A percentile compares a stretch with the other conserved stretches of the same genome.
Conservation (phyloP, 2,329 filamentous ascomycete genomes). For the Xylaria sp. region DNA sequence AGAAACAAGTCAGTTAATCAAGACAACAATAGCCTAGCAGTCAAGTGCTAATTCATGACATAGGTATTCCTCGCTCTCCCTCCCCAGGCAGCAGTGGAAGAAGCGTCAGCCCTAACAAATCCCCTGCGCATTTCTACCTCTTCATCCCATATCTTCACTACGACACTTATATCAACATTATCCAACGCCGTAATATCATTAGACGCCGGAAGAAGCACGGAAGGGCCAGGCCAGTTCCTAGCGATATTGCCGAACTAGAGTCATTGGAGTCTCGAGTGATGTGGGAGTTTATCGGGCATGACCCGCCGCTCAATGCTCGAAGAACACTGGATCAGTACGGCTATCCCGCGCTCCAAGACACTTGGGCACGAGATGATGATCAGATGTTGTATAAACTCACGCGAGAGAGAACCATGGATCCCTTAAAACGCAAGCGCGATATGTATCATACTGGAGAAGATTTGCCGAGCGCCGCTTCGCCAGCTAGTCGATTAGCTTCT, state of each 20-base stretch:
- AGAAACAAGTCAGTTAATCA: constrained; percentile 47
- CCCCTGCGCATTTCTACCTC: constrained; percentile 57
- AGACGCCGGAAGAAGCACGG: constrained; percentile 64
- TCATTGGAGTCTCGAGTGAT: constrained; percentile 69
- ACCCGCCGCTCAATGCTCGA: constrained; percentile 70
- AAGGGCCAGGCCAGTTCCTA: constrained; percentile 66
- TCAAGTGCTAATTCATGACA: constrained; percentile 1
- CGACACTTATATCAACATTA: constrained; percentile 69
- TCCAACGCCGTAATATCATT: constrained; percentile 67
- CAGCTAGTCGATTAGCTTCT: constrained; percentile 41
- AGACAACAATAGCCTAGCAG: constrained; percentile 8
- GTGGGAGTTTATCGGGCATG: constrained; percentile 71
- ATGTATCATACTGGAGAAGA: constrained; percentile 42
- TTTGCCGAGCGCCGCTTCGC: constrained; percentile 35
- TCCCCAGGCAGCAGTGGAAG: constrained; percentile 46
- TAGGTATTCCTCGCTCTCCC: constrained; percentile 54
- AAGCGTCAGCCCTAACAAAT: constrained; percentile 42
- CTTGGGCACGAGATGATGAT: constrained; percentile 70
- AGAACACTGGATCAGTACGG: constrained; percentile 73
- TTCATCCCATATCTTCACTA: constrained; percentile 72
- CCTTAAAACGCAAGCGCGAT: constrained; percentile 42
- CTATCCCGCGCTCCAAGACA: constrained; percentile 70
- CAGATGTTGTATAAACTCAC: constrained; percentile 76
- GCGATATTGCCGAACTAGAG: constrained; percentile 63
- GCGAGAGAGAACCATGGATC: constrained; percentile 55